A percentile compares a stretch with the other conserved stretches of the same genome.
Evolutionary conservation across 495 filamentous ascomycete species (phyloP).

Genomic region (Annulohypoxylon moriforme): DNA sequence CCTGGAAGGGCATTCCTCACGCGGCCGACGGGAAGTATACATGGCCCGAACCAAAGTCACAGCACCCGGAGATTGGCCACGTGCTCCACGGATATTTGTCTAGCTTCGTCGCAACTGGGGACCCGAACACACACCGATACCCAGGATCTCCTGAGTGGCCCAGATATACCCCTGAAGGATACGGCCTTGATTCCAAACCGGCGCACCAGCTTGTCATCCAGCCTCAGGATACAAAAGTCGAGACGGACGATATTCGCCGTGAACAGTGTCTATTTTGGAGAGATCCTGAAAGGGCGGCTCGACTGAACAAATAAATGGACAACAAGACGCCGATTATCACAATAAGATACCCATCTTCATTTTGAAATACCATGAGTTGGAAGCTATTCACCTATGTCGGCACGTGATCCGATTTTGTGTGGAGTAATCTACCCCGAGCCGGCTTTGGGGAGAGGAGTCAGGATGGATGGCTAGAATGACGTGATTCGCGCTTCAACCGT

Average conservation of each 20-base stretch:
- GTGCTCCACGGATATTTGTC: constrained; percentile 63
- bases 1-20: constrained; percentile 62
- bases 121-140: constrained; percentile 56
- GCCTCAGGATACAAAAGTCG: constrained; percentile 29
- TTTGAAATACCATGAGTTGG: neutral
- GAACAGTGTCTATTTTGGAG: constrained; percentile 42
- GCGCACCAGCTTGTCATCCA: constrained; percentile 42
- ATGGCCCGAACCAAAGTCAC: constrained; percentile 50
- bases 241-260: constrained; percentile 38
- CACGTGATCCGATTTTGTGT: constrained; percentile 30
- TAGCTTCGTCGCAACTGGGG: constrained; percentile 62
- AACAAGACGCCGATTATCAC: neutral
- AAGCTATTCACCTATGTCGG: neutral
- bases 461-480: constrained; percentile 28
- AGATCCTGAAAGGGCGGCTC: constrained; percentile 34
- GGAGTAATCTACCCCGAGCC: constrained; percentile 21
- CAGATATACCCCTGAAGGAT: constrained; percentile 35
- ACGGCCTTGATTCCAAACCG: constrained; percentile 40
- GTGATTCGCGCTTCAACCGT: constrained; percentile 26
- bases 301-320: constrained; percentile 34
- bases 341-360: constrained; percentile 13
- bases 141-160: constrained; percentile 39
- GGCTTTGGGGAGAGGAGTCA: constrained; percentile 29
- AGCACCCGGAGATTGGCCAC: constrained; percentile 56
- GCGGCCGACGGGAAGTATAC: constrained; percentile 57